Percentiles rank a stretch among this genome's conserved stretches.
Evolutionary conservation across 2,329 filamentous ascomycete genomes (phyloP).

Genomic region (Colletotrichum abscissum): DNA sequence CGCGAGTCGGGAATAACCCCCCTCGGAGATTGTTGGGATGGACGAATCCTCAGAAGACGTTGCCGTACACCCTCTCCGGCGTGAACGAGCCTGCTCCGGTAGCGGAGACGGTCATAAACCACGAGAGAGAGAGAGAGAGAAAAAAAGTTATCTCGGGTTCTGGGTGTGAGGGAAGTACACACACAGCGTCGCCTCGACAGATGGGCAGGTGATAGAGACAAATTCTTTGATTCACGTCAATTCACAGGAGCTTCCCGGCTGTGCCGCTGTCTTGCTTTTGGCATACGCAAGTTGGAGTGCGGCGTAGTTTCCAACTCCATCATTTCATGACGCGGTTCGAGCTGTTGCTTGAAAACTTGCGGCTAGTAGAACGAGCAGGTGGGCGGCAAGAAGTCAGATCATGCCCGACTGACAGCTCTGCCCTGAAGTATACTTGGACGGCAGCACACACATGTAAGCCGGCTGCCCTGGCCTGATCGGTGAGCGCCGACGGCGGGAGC

Average conservation of each 20-base stretch:
- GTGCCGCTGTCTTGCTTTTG: background rate
- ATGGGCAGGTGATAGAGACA: background rate
- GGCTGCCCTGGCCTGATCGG: constrained; percentile 18
- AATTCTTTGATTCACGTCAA: too few species aligned
- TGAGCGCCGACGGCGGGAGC: constrained; percentile 11
- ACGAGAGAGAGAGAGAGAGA: too few species aligned
- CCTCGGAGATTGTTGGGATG: background rate
- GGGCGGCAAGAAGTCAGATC: constrained; percentile 6
- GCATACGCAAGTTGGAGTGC: background rate
- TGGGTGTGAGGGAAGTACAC: background rate
- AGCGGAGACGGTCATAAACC: background rate
- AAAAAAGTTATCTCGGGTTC: background rate
- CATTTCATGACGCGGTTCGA: background rate
- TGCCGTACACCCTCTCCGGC: constrained; percentile 23
- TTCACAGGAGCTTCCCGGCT: too few species aligned
- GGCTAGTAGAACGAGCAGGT: background rate
- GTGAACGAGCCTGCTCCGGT: constrained; percentile 15
- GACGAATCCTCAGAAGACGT: background rate
- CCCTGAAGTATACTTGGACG: background rate
- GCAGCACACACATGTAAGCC: background rate
- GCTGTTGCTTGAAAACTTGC: background rate
- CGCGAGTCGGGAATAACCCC: background rate
- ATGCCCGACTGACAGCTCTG: background rate
- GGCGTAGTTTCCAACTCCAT: background rate
- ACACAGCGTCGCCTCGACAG: background rate